Base-by-base conservation (phyloP, 495 filamentous ascomycete genomes). In the Penicillium psychrofluorescens region DNA sequence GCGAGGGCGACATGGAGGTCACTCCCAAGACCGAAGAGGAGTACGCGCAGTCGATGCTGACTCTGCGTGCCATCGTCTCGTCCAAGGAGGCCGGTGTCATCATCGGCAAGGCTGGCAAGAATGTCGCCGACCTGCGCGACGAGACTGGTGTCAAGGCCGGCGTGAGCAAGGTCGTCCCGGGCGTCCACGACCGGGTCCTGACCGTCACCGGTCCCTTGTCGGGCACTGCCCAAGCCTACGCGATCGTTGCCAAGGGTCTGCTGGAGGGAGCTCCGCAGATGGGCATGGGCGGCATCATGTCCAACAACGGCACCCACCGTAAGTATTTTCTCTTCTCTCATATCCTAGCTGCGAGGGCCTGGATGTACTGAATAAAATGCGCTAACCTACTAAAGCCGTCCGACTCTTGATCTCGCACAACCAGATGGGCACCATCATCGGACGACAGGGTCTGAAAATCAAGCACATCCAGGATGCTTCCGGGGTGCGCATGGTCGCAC, bases 391-490 rank as follows among this genome's bases (percentile, higher is more conserved):
- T 44, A 33, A 48, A 98, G 92, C 94, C 29, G 84, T 98, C 61
- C 95, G 95, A 48, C 81, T 98, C 8, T 81, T 98, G 53, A 98
- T 98, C 60, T 97, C 94, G 13, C 92, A 98, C 70, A 97, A 97
- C 61, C 94, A 98, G 65, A 98, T 98, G 92, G 92, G 92, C 42
- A 97, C 92, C 50, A 95, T 98, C 66, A 98, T 98, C 54, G 92
- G 92, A 49, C 84, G 90, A 41, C 85, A 90, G 70, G 92, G 92
- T 36, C 76, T 95, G 47, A 97, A 96, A 74, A 98, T 98, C 74
- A 98, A 98, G 77, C 86, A 95, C 64, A 98, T 98, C 54, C 92
- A 98, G 64, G 94, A 98, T 67, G 82, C 83, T 9, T 97, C 94
- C 3, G 89, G 90, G 49, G 91, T 96, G 44, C 88, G 92, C 53